Conservation (phyloP, 2,329 filamentous ascomycete species). For the Geosmithia putterillii region DNA sequence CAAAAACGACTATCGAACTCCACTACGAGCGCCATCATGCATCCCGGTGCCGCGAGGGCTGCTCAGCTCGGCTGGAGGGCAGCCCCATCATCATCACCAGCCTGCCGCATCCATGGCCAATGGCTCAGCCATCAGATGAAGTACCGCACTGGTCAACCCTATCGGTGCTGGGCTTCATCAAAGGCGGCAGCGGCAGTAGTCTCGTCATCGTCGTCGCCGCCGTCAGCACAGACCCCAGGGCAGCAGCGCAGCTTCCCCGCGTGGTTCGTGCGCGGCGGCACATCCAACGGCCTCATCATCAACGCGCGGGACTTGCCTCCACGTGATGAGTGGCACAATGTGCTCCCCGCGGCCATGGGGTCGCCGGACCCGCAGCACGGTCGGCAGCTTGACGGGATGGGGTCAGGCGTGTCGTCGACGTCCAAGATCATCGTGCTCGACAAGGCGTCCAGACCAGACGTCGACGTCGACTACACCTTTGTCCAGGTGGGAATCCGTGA, state of each 20-base stretch:
- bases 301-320: constrained; percentile 21
- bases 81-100: too few species aligned
- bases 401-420: constrained; percentile 51
- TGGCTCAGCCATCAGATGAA: background rate
- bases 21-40: too few species aligned
- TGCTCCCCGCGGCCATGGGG: constrained; percentile 46
- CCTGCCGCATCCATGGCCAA: background rate
- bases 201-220: background rate
- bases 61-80: too few species aligned
- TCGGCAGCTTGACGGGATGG: constrained; percentile 58
- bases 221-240: background rate
- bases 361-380: constrained; percentile 48
- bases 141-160: too few species aligned
- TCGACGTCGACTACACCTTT: constrained; percentile 61
- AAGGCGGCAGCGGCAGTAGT: background rate
- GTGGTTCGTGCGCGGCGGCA: constrained; percentile 45
- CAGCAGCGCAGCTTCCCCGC: constrained; percentile 22
- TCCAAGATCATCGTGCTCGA: constrained; percentile 57
- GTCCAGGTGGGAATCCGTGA: constrained; percentile 54
- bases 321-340: constrained; percentile 23
- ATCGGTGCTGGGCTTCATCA: too few species aligned
- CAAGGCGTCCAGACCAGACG: constrained; percentile 18
- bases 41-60: too few species aligned
- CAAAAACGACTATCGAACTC: too few species aligned
- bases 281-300: constrained; percentile 52